Evolutionary conservation across 208 protist genomes (phyloP).

Genomic region (Angomonas desouzai): DNA sequence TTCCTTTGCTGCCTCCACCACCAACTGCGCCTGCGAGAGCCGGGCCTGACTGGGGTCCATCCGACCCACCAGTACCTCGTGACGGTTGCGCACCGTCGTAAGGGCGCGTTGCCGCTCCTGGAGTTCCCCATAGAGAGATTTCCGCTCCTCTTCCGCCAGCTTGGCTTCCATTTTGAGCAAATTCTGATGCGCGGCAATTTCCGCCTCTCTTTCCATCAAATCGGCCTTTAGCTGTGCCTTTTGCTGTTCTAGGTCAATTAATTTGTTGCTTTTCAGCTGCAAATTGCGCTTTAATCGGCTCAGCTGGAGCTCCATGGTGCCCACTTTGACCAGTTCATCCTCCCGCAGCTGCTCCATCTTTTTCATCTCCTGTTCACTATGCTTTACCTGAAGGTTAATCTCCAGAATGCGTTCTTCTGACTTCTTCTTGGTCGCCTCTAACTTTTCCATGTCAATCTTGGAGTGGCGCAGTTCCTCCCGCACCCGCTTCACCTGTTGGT

Average conservation of each 20-base stretch:
- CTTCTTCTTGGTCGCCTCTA: conserved; percentile 44
- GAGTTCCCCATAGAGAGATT: conserved; percentile 59
- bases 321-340: conserved; percentile 71
- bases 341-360: conserved; percentile 59
- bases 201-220: conserved; percentile 64
- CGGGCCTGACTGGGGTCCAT: conserved; percentile 67
- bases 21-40: conserved; percentile 75
- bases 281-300: conserved; percentile 54
- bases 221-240: conserved; percentile 68
- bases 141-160: conserved; percentile 79
- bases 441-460: conserved; percentile 43
- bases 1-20: conserved; percentile 82
- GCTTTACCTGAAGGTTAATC: conserved; percentile 77
- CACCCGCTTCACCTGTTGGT: conserved; percentile 89
- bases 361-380: conserved; percentile 49
- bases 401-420: conserved; percentile 67
- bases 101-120: conserved; percentile 59
- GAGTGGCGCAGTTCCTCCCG: conserved; percentile 74
- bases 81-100: conserved; percentile 61
- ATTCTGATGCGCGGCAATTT: conserved; percentile 85
- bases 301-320: conserved; percentile 88
- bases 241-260: conserved; percentile 67
- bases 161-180: conserved; percentile 74
- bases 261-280: conserved; percentile 45
- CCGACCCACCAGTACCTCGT: conserved; percentile 65